Evolutionary conservation across 2,329 filamentous ascomycete genomes (phyloP).

Genomic region (Trichoderma breve): DNA sequence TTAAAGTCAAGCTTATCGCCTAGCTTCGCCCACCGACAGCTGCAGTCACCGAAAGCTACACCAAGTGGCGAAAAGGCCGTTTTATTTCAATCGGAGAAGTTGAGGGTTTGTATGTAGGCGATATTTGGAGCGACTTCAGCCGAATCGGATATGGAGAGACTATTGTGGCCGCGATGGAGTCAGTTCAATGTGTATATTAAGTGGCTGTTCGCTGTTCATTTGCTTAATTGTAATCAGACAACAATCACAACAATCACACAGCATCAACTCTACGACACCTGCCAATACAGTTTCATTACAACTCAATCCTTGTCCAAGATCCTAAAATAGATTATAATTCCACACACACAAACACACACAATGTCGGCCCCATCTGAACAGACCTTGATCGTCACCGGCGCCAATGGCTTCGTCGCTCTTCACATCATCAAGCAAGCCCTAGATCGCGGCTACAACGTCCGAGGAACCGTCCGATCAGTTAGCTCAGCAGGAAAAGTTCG

Average conservation of each 20-base stretch:
- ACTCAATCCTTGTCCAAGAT: neutral
- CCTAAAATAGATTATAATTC: neutral
- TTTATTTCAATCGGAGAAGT: neutral
- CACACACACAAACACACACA: neutral
- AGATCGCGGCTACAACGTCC: conserved; percentile 14
- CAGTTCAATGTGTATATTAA: neutral
- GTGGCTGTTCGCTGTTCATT: neutral
- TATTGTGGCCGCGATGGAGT: neutral
- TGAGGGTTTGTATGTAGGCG: neutral
- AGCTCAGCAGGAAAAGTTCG: conserved; percentile 1
- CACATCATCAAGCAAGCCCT: conserved; percentile 19
- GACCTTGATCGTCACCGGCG: conserved; percentile 21
- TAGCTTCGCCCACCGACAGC: neutral
- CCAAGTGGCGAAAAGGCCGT: neutral
- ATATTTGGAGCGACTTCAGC: neutral
- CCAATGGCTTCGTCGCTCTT: conserved; percentile 20
- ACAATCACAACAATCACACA: neutral
- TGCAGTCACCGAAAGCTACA: neutral
- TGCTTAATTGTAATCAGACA: neutral
- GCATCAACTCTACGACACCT: neutral
- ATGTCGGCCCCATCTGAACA: conserved; percentile 15
- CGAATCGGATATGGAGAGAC: neutral
- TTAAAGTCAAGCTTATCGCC: conserved; percentile 7
- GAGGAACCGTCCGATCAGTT: conserved; percentile 9
- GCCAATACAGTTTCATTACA: neutral